A percentile compares a stretch with the other conserved stretches of the same genome.
These are phyloP conservation scores for Leptosphaerulina australis DNA, from an alignment of 2,329 filamentous ascomycete genomes.

Conservation along the genomic window DNA sequence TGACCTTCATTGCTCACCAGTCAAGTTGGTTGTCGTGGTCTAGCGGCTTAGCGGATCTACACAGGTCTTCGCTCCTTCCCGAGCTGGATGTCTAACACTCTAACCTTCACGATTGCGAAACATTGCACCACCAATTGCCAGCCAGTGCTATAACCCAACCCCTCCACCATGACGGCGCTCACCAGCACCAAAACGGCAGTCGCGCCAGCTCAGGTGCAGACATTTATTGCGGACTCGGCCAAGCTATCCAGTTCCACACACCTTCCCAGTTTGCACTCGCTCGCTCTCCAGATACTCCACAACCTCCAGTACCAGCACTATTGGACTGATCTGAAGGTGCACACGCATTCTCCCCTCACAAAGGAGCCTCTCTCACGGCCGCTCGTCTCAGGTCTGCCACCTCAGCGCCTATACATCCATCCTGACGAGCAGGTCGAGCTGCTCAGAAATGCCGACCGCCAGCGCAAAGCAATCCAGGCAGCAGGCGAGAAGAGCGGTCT, in stretches of 20 bases:
- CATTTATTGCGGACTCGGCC: slow-evolving; percentile 32
- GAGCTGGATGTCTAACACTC: slow-evolving; percentile 30
- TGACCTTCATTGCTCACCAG: slow-evolving; percentile 12
- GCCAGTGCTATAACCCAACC: slow-evolving; percentile 15
- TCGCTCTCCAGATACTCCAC: slow-evolving; percentile 67
- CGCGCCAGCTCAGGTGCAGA: slow-evolving; percentile 40
- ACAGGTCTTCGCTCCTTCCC: slow-evolving; percentile 43
- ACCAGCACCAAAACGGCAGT: slow-evolving; percentile 33
- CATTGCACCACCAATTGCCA: slow-evolving; percentile 35
- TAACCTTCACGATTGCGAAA: slow-evolving; percentile 26
- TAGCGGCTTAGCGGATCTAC: slow-evolving; percentile 20
- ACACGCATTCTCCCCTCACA: slow-evolving; percentile 55
- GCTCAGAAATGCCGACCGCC: slow-evolving; percentile 62
- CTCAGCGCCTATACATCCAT: slow-evolving; percentile 75
- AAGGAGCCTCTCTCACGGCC: slow-evolving; percentile 60
- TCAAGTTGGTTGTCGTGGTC: slow-evolving; percentile 11
- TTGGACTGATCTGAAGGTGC: slow-evolving; percentile 68
- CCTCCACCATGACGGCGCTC: slow-evolving; percentile 35
- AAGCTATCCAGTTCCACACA: slow-evolving; percentile 23
- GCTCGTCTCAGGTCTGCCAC: slow-evolving; percentile 74
- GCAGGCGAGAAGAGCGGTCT: slow-evolving; percentile 48
- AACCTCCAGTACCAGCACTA: slow-evolving; percentile 78
- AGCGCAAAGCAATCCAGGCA: slow-evolving; percentile 49
- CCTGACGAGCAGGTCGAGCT: slow-evolving; percentile 81
- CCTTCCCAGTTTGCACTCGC: slow-evolving; percentile 51